A percentile compares a stretch with the other conserved stretches of the same genome.
These are phyloP conservation scores for Trametes villosa DNA, from an alignment of 768 basidiomycete genomes.

Conservation along the genomic window DNA sequence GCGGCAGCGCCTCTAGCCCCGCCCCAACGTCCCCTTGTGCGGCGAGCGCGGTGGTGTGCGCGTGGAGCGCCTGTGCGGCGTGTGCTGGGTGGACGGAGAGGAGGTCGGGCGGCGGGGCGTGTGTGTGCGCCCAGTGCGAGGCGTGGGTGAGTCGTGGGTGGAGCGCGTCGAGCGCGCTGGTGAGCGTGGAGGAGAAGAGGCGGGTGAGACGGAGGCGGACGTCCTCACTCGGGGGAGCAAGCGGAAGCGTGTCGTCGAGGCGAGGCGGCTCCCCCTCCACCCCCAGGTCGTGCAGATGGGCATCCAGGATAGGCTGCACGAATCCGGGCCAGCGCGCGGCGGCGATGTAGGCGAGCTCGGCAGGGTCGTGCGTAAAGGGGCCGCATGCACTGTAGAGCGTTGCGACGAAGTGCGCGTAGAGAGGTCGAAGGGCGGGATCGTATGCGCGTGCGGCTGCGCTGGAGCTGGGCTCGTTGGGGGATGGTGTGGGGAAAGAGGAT, in stretches of 20 bases:
- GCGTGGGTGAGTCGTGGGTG: conserved; percentile 73
- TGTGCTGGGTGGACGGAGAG: conserved; percentile 36
- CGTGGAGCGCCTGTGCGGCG: conserved; percentile 21
- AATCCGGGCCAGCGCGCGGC: conserved; percentile 85
- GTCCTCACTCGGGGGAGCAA: conserved; percentile 62
- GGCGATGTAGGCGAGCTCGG: conserved; percentile 76
- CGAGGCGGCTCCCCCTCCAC: conserved; percentile 24
- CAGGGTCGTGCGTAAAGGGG: conserved; percentile 65
- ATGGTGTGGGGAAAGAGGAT: conserved; percentile 40
- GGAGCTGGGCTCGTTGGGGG: conserved; percentile 7
- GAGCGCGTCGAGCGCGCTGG: conserved; percentile 63
- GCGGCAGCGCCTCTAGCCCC: conserved; percentile 49
- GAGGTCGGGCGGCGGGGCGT: conserved; percentile 51
- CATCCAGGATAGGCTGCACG: conserved; percentile 66
- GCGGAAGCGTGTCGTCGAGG: too few species aligned
- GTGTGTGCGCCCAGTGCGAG: conserved; percentile 58
- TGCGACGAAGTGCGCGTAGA: conserved; percentile 67
- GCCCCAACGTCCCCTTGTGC: conserved; percentile 9
- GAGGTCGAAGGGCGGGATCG: conserved; percentile 55
- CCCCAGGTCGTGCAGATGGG: conserved; percentile 28
- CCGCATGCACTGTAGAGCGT: conserved; percentile 64
- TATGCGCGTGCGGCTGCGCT: conserved; percentile 42
- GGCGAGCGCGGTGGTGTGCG: conserved; percentile 7
- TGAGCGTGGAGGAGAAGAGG: conserved; percentile 66
- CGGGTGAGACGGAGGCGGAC: conserved; percentile 67